These are phyloP conservation scores for Sporisorium sorghi DNA, from an alignment of 1,284 basidiomycete genomes.

Conservation along the genomic window DNA sequence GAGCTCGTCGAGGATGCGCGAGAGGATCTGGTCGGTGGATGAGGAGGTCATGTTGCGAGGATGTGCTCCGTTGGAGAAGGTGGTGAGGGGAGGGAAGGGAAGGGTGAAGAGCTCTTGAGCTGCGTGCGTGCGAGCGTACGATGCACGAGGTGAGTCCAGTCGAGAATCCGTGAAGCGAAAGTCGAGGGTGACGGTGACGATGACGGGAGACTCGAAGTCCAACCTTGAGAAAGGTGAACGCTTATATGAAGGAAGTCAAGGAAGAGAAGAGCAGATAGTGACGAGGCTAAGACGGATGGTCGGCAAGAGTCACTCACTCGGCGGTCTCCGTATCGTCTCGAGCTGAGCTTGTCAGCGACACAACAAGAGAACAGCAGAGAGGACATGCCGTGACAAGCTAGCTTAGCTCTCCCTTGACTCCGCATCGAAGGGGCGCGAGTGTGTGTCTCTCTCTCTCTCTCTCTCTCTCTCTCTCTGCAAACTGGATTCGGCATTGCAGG, in stretches of 20 bases:
- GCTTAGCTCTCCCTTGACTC: not conserved
- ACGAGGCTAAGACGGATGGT: slow-evolving; percentile 12
- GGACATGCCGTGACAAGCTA: not conserved
- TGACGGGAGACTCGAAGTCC: not conserved
- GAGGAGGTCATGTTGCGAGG: slow-evolving; percentile 26
- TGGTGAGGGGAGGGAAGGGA: not conserved
- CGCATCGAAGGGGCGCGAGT: not conserved
- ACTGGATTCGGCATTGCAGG: slow-evolving; percentile 8
- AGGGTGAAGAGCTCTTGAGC: too few relatives aligned
- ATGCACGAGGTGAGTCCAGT: too few relatives aligned
- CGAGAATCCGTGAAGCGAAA: not conserved
- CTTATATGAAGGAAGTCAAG: not conserved
- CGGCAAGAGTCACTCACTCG: not conserved
- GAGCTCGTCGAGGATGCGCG: slow-evolving; percentile 58
- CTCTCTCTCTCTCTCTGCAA: slow-evolving; percentile 8
- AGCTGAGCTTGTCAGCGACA: not conserved
- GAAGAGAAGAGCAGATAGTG: not conserved
- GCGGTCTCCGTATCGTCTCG: too few relatives aligned
- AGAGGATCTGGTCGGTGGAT: slow-evolving; percentile 47
- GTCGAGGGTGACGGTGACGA: not conserved
- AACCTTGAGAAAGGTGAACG: not conserved
- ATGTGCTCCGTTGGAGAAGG: not conserved
- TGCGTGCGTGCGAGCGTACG: too few relatives aligned
- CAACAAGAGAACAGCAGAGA: not conserved
- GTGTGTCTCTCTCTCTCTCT: too few relatives aligned